Evolutionary conservation across 305 asterid genomes (phyloP).

Genomic region (Withania somnifera): DNA sequence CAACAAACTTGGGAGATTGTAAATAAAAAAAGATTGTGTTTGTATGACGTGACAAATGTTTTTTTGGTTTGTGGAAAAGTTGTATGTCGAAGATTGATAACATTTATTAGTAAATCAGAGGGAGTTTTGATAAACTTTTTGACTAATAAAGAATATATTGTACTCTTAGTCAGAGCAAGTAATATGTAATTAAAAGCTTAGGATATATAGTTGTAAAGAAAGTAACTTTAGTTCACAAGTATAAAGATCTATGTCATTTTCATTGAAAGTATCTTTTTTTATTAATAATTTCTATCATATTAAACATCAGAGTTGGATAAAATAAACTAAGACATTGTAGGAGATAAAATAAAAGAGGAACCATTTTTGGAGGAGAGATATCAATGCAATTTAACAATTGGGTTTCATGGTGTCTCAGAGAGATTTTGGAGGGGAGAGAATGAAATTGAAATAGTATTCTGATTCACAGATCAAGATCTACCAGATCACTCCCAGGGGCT

Average conservation of each 20-base stretch:
- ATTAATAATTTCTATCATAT: not conserved
- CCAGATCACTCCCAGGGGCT: too few species aligned
- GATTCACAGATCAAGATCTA: too few species aligned
- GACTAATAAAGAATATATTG: not conserved
- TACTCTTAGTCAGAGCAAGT: too few species aligned
- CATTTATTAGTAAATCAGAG: not conserved
- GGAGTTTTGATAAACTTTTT: not conserved
- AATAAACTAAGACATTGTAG: too few species aligned
- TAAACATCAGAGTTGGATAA: not conserved
- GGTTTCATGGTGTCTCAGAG: too few species aligned
- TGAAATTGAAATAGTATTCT: too few species aligned
- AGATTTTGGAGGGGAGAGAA: too few species aligned
- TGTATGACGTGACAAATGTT: not conserved
- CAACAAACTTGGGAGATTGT: not conserved
- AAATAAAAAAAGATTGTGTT: not conserved
- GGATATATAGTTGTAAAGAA: not conserved
- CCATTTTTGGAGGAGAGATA: too few species aligned
- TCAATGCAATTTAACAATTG: too few species aligned
- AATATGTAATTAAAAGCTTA: not conserved
- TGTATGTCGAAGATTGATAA: not conserved
- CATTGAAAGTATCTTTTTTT: not conserved
- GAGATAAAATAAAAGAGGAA: too few species aligned
- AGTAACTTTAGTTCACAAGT: not conserved
- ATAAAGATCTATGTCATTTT: not conserved
- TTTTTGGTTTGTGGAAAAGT: not conserved